Evolutionary conservation across 345 rosid genomes (phyloP).

Genomic region (Ceriops decandra): DNA sequence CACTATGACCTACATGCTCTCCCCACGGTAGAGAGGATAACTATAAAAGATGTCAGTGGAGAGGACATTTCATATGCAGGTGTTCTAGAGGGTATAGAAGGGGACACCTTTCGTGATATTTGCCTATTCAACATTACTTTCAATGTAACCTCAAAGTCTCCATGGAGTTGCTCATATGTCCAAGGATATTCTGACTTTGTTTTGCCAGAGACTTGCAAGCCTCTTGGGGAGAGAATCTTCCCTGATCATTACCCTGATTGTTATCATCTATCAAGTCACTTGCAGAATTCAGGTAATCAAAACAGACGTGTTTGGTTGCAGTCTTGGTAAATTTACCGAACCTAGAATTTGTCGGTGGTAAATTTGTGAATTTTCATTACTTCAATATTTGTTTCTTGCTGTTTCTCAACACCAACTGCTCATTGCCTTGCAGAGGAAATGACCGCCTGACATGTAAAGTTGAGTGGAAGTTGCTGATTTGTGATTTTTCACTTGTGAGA

Average conservation of each 20-base stretch:
- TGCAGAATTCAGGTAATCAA: conserved; percentile 38
- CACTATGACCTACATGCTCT: conserved; percentile 63
- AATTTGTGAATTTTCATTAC: conserved; percentile 21
- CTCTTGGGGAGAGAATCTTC: conserved; percentile 50
- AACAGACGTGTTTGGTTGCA: conserved; percentile 48
- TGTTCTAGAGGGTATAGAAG: conserved; percentile 77
- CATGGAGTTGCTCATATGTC: conserved; percentile 79
- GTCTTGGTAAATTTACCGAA: conserved; percentile 56
- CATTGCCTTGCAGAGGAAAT: conserved; percentile 27
- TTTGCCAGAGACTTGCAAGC: conserved; percentile 67
- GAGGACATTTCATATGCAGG: conserved; percentile 65
- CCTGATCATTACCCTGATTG: conserved; percentile 65
- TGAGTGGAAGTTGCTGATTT: conserved; percentile 22
- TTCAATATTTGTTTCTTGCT: conserved; percentile 42
- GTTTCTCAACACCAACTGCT: conserved; percentile 32
- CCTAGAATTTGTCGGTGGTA: conserved; percentile 26
- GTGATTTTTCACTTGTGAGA: conserved; percentile 26
- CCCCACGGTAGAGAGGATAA: conserved; percentile 62
- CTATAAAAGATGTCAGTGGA: conserved; percentile 69
- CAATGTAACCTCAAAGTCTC: conserved; percentile 37
- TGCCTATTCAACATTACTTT: conserved; percentile 71
- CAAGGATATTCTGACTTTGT: conserved; percentile 75
- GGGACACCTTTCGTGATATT: conserved; percentile 57
- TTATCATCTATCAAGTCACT: conserved; percentile 43
- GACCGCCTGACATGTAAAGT: conserved; percentile 24